Conservation (phyloP, 1,284 basidiomycete genomes). For the Ceratobasidium sp. region DNA sequence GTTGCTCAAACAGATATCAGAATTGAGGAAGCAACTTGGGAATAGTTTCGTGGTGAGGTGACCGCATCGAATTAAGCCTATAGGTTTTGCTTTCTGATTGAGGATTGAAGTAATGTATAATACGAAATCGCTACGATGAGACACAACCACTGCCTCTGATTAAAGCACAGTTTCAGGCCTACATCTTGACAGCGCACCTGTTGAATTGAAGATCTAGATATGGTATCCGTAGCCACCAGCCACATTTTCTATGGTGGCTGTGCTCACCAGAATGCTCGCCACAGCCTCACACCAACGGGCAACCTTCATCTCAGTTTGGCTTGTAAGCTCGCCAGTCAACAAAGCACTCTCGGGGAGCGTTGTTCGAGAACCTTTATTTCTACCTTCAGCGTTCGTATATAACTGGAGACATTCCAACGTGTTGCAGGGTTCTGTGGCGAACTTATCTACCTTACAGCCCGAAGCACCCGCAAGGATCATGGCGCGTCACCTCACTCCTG, state of each 20-base stretch:
- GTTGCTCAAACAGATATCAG: slow-evolving; percentile 64
- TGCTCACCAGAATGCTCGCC: neutral
- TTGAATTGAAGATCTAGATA: too few species aligned
- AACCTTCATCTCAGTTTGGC: neutral
- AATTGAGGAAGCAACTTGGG: slow-evolving; percentile 65
- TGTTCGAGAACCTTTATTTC: neutral
- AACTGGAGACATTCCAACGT: neutral
- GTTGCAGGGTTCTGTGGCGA: neutral
- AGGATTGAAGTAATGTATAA: neutral
- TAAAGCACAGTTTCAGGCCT: too few species aligned
- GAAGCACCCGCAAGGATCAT: neutral
- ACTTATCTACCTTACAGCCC: neutral
- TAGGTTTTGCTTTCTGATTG: neutral
- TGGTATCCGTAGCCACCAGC: neutral
- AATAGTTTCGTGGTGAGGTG: neutral
- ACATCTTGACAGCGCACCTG: too few species aligned
- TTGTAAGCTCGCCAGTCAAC: neutral
- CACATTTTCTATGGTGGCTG: neutral
- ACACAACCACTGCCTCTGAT: neutral
- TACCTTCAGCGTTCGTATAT: neutral
- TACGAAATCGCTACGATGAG: neutral
- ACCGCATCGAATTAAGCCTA: neutral
- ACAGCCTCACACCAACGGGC: neutral
- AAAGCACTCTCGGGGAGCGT: too few species aligned
- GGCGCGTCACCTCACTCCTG: slow-evolving; percentile 34